Conservation (phyloP, 2,329 filamentous ascomycete species). For the Penicillium thymicola region DNA sequence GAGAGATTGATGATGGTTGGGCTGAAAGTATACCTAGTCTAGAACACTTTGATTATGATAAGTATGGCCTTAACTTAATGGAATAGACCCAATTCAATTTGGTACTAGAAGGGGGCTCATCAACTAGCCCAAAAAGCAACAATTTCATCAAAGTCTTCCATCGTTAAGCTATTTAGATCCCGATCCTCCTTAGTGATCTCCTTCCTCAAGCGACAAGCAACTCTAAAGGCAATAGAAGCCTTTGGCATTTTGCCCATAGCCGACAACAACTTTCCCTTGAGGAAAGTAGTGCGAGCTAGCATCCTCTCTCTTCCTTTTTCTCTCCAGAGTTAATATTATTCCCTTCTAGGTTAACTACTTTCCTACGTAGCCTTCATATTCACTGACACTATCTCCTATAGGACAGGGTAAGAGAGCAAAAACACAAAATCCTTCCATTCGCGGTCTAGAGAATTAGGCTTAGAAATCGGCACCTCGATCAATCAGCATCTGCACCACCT, state of each 20-base stretch:
- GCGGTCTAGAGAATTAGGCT: too few relatives aligned
- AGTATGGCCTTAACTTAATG: slow-evolving; percentile 30
- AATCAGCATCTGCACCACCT: too few relatives aligned
- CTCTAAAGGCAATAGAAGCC: slow-evolving; percentile 15
- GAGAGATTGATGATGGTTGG: slow-evolving; percentile 40
- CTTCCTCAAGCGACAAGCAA: slow-evolving; percentile 20
- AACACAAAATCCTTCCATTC: too few relatives aligned
- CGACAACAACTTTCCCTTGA: slow-evolving; percentile 18
- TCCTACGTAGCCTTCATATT: too few relatives aligned
- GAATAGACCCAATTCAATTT: background rate
- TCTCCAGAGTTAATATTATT: too few relatives aligned
- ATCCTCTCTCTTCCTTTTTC: too few relatives aligned
- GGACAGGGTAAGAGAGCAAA: too few relatives aligned
- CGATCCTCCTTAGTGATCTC: slow-evolving; percentile 20
- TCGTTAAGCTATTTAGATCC: slow-evolving; percentile 15
- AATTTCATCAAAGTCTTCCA: slow-evolving; percentile 21
- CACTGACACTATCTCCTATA: too few relatives aligned
- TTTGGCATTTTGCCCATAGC: slow-evolving; percentile 15
- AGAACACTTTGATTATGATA: slow-evolving; percentile 40
- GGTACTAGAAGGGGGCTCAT: background rate
- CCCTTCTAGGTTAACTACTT: too few relatives aligned
- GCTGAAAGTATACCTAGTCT: slow-evolving; percentile 35
- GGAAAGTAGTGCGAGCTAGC: slow-evolving; percentile 23
- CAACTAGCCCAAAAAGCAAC: slow-evolving; percentile 15
- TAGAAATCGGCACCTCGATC: too few relatives aligned